These are phyloP conservation scores for Teratosphaeriaceae sp. DNA, from an alignment of 2,329 filamentous ascomycete genomes.

Conservation along the genomic window DNA sequence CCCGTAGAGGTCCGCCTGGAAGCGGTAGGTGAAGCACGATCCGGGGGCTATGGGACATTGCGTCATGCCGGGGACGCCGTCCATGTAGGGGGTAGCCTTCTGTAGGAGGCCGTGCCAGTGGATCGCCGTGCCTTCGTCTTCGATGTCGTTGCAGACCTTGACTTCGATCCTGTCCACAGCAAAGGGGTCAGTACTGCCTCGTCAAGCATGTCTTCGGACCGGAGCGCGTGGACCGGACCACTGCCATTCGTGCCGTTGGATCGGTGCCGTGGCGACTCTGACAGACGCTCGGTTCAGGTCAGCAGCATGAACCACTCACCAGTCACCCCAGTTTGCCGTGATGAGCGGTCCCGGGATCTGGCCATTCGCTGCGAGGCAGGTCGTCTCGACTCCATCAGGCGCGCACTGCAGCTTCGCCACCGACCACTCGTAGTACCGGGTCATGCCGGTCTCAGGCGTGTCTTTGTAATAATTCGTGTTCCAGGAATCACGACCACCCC, in stretches of 20 bases:
- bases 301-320: background rate
- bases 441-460: slow-evolving; percentile 23
- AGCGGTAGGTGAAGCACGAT: slow-evolving; percentile 19
- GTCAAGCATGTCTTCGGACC: too few relatives aligned
- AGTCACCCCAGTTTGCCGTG: slow-evolving; percentile 37
- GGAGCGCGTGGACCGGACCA: too few relatives aligned
- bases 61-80: slow-evolving; percentile 35
- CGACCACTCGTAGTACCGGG: slow-evolving; percentile 23
- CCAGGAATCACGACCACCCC: slow-evolving; percentile 12
- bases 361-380: slow-evolving; percentile 18
- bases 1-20: slow-evolving; percentile 24
- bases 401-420: slow-evolving; percentile 16
- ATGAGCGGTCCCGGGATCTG: slow-evolving; percentile 21
- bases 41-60: slow-evolving; percentile 35
- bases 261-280: too few relatives aligned
- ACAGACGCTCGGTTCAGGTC: too few relatives aligned
- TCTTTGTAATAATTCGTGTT: slow-evolving; percentile 19
- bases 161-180: slow-evolving; percentile 18
- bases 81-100: slow-evolving; percentile 29
- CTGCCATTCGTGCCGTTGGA: too few relatives aligned
- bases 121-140: slow-evolving; percentile 31
- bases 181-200: too few relatives aligned
- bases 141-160: slow-evolving; percentile 30
- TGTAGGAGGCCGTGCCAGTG: slow-evolving; percentile 38
- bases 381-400: slow-evolving; percentile 21